A percentile compares a stretch with the other conserved stretches of the same genome.
These are phyloP conservation scores for Acanthamoeba polyphaga DNA, from an alignment of 208 protist species.

Conservation along the genomic window DNA sequence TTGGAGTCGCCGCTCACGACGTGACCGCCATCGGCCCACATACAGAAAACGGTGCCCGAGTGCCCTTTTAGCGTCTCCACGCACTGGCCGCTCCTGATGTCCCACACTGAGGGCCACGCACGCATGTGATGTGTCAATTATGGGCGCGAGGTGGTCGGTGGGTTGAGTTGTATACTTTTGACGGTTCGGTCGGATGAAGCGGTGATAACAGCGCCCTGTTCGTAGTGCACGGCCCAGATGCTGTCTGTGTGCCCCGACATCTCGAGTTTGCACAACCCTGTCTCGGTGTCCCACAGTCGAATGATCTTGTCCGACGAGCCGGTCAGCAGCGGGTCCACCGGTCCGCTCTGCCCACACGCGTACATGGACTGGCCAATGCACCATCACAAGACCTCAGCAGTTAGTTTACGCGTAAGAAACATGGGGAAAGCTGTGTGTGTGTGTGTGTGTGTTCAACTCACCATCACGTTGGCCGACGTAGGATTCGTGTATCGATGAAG, in stretches of 20 bases:
- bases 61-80: conserved; percentile 31
- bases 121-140: not conserved
- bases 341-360: conserved; percentile 12
- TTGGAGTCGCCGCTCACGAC: conserved; percentile 59
- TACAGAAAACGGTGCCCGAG: conserved; percentile 17
- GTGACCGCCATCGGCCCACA: conserved; percentile 40
- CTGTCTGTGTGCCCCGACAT: conserved; percentile 46
- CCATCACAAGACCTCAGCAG: not conserved
- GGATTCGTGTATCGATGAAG: conserved; percentile 48
- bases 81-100: not conserved
- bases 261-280: conserved; percentile 47
- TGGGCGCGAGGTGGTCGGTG: not conserved
- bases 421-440: not conserved
- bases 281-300: conserved; percentile 43
- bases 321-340: conserved; percentile 27
- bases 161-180: not conserved
- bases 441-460: not conserved
- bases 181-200: conserved; percentile 47
- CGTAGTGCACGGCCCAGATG: conserved; percentile 55
- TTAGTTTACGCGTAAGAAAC: not conserved
- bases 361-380: conserved; percentile 13
- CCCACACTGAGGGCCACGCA: conserved; percentile 13
- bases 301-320: conserved; percentile 60
- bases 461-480: conserved; percentile 41
- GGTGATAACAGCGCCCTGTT: conserved; percentile 18